phyloP scores from a whole-genome alignment of 2,329 filamentous ascomycete genomes.

The Scedosporium aurantiacum region DNA sequence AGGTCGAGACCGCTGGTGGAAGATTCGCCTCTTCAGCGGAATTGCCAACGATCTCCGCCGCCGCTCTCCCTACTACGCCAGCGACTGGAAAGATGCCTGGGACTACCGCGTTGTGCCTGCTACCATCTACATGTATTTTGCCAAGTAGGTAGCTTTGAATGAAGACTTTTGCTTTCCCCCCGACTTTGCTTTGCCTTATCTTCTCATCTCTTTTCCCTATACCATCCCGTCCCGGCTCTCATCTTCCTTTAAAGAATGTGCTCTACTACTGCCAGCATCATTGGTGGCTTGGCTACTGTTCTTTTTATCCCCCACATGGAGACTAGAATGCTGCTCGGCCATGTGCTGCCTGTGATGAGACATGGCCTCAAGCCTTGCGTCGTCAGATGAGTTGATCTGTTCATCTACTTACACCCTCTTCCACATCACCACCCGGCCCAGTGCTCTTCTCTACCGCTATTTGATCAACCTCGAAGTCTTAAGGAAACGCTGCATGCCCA shows the following conservation, averaged over 20 bases:
- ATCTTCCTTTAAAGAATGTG: background rate
- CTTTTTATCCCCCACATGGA: background rate
- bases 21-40: constrained; percentile 61
- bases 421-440: background rate
- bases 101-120: constrained; percentile 81
- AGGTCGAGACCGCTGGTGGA: constrained; percentile 52
- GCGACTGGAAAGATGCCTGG: constrained; percentile 81
- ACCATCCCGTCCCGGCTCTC: too few relatives aligned
- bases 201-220: background rate
- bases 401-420: background rate
- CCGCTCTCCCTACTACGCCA: constrained; percentile 64
- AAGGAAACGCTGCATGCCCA: too few relatives aligned
- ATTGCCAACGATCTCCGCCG: constrained; percentile 71
- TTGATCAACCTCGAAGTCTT: too few relatives aligned
- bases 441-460: too few relatives aligned
- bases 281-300: background rate
- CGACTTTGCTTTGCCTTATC: constrained; percentile 3
- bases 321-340: background rate
- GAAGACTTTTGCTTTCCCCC: constrained; percentile 16
- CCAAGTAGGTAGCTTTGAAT: constrained; percentile 46
- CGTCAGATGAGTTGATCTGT: background rate
- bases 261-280: background rate
- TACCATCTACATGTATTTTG: constrained; percentile 91
- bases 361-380: too few relatives aligned
- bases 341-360: too few relatives aligned